Percentiles rank a stretch among this genome's conserved stretches.
phyloP scores from a whole-genome alignment of 352 stramenopile species.

The Pythium grandisporangium region DNA sequence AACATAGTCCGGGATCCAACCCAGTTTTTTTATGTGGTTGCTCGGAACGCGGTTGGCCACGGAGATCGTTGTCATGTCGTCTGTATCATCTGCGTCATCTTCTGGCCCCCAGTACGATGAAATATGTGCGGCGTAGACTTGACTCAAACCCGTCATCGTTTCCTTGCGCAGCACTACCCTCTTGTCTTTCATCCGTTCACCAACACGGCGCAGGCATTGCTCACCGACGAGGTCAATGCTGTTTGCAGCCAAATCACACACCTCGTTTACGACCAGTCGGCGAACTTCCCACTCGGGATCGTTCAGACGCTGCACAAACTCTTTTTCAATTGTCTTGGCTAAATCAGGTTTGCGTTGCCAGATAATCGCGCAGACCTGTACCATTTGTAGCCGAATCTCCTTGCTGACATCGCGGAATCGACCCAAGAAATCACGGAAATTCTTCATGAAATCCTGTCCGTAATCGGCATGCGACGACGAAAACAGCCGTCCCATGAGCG shows the following conservation, averaged over 20 bases:
- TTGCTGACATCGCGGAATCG: conserved; percentile 84
- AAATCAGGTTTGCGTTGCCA: conserved; percentile 67
- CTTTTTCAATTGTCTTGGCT: conserved; percentile 45
- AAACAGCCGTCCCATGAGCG: conserved; percentile 73
- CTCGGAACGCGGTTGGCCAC: conserved; percentile 8
- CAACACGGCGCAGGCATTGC: conserved; percentile 56
- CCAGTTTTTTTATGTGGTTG: conserved; percentile 82
- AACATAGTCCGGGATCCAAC: conserved; percentile 77
- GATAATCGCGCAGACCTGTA: conserved; percentile 59
- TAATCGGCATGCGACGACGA: conserved; percentile 66
- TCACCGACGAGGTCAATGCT: conserved; percentile 56
- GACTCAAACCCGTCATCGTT: conserved; percentile 82
- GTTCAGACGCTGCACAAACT: conserved; percentile 59
- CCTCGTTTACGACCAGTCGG: conserved; percentile 60
- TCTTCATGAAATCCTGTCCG: conserved; percentile 70
- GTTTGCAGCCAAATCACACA: conserved; percentile 76
- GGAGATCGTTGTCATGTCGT: conserved; percentile 19
- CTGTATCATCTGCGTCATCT: conserved; percentile 9
- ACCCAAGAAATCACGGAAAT: conserved; percentile 77
- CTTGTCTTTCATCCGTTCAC: conserved; percentile 87
- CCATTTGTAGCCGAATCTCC: conserved; percentile 81
- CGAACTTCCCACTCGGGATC: conserved; percentile 83
- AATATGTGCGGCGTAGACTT: conserved; percentile 71
- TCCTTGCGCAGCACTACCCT: conserved; percentile 72
- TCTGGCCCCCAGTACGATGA: conserved; percentile 39